These are phyloP conservation scores for Talaromyces funiculosus DNA, from an alignment of 2,329 filamentous ascomycete genomes.

Conservation along the genomic window DNA sequence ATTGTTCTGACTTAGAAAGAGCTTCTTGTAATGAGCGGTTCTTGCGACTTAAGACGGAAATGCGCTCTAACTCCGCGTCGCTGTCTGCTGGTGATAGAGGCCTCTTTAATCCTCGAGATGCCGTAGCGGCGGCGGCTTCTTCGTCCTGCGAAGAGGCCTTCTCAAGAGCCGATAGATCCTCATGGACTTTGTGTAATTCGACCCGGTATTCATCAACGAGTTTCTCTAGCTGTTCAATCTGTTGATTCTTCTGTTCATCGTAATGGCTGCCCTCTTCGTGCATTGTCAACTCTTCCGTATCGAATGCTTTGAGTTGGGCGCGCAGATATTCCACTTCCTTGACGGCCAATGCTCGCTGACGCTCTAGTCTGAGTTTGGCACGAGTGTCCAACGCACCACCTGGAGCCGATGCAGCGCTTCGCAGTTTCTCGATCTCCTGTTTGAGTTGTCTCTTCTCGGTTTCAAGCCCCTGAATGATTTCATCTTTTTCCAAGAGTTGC, in stretches of 20 bases:
- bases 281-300: slow-evolving; percentile 82
- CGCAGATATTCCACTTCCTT: slow-evolving; percentile 94
- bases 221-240: slow-evolving; percentile 76
- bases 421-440: slow-evolving; percentile 66
- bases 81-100: slow-evolving; percentile 52
- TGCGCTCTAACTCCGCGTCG: slow-evolving; percentile 59
- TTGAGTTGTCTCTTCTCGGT: slow-evolving; percentile 61
- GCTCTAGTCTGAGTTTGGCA: slow-evolving; percentile 68
- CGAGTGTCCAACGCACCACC: slow-evolving; percentile 56
- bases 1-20: slow-evolving; percentile 62
- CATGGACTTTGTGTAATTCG: slow-evolving; percentile 69
- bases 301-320: slow-evolving; percentile 82
- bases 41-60: slow-evolving; percentile 81
- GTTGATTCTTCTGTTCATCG: slow-evolving; percentile 67
- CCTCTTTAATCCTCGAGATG: slow-evolving; percentile 56
- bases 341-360: slow-evolving; percentile 75
- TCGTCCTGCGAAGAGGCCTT: slow-evolving; percentile 28
- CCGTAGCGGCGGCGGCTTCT: slow-evolving; percentile 24
- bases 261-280: slow-evolving; percentile 63
- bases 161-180: slow-evolving; percentile 66
- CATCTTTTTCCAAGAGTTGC: slow-evolving; percentile 70
- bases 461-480: slow-evolving; percentile 66
- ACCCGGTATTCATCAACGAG: slow-evolving; percentile 79
- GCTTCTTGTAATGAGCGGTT: slow-evolving; percentile 80
- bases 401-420: slow-evolving; percentile 38